phyloP scores from a whole-genome alignment of 495 filamentous ascomycete species.

The Penicillium waksmanii region DNA sequence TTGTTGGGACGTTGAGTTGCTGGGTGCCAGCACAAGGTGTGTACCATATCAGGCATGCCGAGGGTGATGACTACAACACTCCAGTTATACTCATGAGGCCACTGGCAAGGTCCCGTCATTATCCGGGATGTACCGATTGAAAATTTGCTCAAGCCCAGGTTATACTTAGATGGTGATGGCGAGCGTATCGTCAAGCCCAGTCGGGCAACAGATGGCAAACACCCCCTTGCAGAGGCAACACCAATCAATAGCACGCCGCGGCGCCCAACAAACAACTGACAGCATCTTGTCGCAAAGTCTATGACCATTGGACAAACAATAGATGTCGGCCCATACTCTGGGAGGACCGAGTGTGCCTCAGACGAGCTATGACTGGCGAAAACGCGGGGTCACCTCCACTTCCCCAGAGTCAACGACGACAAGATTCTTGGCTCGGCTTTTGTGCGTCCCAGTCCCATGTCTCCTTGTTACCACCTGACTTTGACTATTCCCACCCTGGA shows the following conservation, averaged over 20 bases:
- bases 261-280: slow-evolving; percentile 1
- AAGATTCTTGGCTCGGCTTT: slow-evolving; percentile 1
- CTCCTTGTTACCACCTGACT: neutral
- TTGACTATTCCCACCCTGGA: neutral
- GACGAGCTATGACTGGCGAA: neutral
- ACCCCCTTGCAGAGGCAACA: slow-evolving; percentile 1
- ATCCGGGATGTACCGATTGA: slow-evolving; percentile 2
- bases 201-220: neutral
- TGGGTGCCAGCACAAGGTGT: neutral
- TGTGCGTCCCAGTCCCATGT: neutral
- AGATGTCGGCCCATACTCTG: neutral
- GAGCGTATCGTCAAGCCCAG: neutral
- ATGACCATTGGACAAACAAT: neutral
- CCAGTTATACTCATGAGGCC: neutral
- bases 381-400: slow-evolving; percentile 7
- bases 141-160: neutral
- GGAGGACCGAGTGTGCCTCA: neutral
- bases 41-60: slow-evolving; percentile 9
- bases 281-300: neutral
- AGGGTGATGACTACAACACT: neutral
- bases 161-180: neutral
- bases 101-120: neutral
- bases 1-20: neutral
- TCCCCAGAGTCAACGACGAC: slow-evolving; percentile 2
- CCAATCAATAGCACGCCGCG: neutral